These are phyloP conservation scores for Neonectria ditissima DNA, from an alignment of 2,329 filamentous ascomycete species.

Conservation along the genomic window DNA sequence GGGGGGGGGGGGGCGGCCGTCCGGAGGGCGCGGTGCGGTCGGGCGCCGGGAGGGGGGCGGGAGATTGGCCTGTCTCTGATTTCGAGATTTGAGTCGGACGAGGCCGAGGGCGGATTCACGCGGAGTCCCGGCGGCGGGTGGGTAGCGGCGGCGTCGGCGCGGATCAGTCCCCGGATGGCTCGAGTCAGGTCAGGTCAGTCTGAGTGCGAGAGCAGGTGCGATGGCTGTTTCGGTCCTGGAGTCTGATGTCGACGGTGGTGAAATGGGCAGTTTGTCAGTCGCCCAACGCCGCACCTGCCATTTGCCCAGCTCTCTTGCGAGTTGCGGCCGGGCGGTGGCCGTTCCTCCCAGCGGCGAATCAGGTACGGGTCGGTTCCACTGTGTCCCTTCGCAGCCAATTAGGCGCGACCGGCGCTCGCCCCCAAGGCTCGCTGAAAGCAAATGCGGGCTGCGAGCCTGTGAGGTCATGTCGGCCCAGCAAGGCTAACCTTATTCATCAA, in stretches of 20 bases:
- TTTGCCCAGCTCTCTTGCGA: constrained; percentile 5
- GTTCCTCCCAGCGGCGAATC: constrained; percentile 4
- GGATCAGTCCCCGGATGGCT: constrained; percentile 5
- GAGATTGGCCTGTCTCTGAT: constrained; percentile 26
- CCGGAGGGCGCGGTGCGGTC: constrained; percentile 13
- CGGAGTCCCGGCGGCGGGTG: constrained; percentile 23
- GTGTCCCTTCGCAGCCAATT: background rate
- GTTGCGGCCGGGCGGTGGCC: background rate
- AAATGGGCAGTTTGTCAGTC: constrained; percentile 35
- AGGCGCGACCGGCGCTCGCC: constrained; percentile 3
- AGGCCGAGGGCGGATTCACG: constrained; percentile 28
- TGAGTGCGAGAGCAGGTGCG: constrained; percentile 14
- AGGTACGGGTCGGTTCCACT: background rate
- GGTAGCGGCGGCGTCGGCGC: constrained; percentile 16
- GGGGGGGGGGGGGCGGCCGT: constrained; percentile 17
- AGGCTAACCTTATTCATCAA: constrained; percentile 29
- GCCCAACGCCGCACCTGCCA: constrained; percentile 30
- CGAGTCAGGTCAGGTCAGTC: constrained; percentile 15
- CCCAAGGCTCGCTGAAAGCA: constrained; percentile 1
- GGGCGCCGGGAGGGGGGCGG: constrained; percentile 23
- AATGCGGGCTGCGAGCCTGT: constrained; percentile 4
- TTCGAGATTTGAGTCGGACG: constrained; percentile 20
- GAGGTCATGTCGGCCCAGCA: constrained; percentile 29
- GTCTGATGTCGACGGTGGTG: constrained; percentile 15
- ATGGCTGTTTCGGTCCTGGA: constrained; percentile 20